These are phyloP conservation scores for Sungouiozyma intestinalis DNA, from an alignment of 805 yeast species.

Conservation along the genomic window DNA sequence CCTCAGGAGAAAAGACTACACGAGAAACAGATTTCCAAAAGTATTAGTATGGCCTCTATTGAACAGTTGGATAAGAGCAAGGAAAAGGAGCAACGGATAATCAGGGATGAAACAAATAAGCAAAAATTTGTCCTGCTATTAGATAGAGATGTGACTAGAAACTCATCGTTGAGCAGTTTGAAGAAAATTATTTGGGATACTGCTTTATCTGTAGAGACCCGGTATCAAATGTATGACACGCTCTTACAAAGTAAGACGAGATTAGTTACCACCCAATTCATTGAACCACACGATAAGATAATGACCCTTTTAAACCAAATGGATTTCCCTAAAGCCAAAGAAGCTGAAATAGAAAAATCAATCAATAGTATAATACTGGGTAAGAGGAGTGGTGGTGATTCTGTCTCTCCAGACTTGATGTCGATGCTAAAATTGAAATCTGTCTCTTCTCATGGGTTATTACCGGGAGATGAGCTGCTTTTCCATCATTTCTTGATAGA, in stretches of 20 bases:
- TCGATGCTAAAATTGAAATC: slow-evolving; percentile 28
- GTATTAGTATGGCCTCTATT: slow-evolving; percentile 26
- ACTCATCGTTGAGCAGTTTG: slow-evolving; percentile 18
- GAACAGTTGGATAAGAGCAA: slow-evolving; percentile 25
- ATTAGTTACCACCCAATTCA: slow-evolving; percentile 16
- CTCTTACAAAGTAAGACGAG: slow-evolving; percentile 18
- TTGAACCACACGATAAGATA: slow-evolving; percentile 33
- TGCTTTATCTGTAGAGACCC: slow-evolving; percentile 14
- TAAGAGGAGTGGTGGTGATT: slow-evolving; percentile 10
- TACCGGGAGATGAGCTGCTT: slow-evolving; percentile 28
- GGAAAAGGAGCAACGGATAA: slow-evolving; percentile 18
- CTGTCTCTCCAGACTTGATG: slow-evolving; percentile 17
- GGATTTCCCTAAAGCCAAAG: slow-evolving; percentile 25
- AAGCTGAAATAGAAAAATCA: slow-evolving; percentile 21
- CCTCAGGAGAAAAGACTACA: slow-evolving; percentile 43
- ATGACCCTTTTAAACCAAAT: slow-evolving; percentile 23
- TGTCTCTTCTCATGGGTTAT: slow-evolving; percentile 29
- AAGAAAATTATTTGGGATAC: slow-evolving; percentile 27
- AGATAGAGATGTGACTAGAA: slow-evolving; percentile 26
- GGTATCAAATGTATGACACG: slow-evolving; percentile 16
- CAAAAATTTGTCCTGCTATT: slow-evolving; percentile 18
- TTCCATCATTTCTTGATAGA: slow-evolving; percentile 25
- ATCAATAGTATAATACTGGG: slow-evolving; percentile 12
- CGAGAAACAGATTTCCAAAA: slow-evolving; percentile 41
- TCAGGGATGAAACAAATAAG: slow-evolving; percentile 21